These are phyloP conservation scores for Phytophthora cajani DNA, from an alignment of 352 stramenopile species.

Conservation along the genomic window DNA sequence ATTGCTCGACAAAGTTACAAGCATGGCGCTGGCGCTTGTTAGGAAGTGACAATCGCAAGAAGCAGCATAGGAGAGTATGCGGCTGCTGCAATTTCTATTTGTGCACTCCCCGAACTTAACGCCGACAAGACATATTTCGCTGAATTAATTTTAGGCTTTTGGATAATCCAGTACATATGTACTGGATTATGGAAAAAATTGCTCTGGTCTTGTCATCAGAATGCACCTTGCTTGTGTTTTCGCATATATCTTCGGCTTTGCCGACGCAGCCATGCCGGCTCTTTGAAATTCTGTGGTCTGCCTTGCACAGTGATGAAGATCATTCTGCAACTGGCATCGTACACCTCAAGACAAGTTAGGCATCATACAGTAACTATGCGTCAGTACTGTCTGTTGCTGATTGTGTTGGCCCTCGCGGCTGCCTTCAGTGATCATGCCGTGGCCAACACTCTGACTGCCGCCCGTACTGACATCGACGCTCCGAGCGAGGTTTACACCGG, in stretches of 20 bases:
- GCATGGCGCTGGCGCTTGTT: too few species aligned
- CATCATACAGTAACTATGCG: background rate
- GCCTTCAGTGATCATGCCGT: background rate
- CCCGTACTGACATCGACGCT: background rate
- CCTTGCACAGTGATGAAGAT: background rate
- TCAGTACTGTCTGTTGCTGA: background rate
- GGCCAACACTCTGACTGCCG: background rate
- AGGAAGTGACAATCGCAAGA: too few species aligned
- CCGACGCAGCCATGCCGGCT: background rate
- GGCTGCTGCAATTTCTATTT: too few species aligned
- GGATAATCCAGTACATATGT: too few species aligned
- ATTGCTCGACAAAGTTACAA: too few species aligned
- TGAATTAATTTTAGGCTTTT: too few species aligned
- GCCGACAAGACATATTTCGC: too few species aligned
- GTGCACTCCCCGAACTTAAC: too few species aligned
- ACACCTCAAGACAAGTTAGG: background rate
- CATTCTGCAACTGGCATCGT: background rate
- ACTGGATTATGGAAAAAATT: too few species aligned
- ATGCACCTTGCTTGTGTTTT: background rate
- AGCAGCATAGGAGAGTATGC: too few species aligned
- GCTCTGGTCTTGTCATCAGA: too few species aligned
- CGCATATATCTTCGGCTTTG: too few species aligned
- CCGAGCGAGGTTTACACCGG: background rate
- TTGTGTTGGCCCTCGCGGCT: conserved; percentile 25
- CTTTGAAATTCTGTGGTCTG: background rate